Evolutionary conservation across 1,284 basidiomycete species (phyloP).

Genomic region (Ganoderma resinaceum): DNA sequence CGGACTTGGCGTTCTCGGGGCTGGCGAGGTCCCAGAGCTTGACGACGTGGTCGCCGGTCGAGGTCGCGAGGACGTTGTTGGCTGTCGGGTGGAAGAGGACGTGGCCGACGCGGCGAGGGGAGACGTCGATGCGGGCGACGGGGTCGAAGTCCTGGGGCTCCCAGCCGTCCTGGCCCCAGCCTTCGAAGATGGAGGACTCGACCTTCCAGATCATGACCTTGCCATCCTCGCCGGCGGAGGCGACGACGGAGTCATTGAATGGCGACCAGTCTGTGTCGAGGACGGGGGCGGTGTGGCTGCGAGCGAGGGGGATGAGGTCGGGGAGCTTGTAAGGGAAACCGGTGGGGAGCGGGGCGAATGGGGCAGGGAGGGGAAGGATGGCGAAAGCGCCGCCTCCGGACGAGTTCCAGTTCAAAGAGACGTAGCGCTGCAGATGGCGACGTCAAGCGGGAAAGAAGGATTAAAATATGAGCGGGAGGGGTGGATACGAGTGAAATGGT

Average conservation of each 20-base stretch:
- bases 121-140: conserved; percentile 74
- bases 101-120: conserved; percentile 90
- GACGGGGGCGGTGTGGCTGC: conserved; percentile 86
- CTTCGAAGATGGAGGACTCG: conserved; percentile 73
- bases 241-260: conserved; percentile 91
- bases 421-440: conserved; percentile 65
- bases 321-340: conserved; percentile 84
- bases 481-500: not conserved
- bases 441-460: conserved; percentile 4
- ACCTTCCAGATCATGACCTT: conserved; percentile 93
- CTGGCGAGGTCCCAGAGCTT: conserved; percentile 91
- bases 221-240: conserved; percentile 93
- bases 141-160: conserved; percentile 87
- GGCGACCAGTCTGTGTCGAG: conserved; percentile 98
- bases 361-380: conserved; percentile 86
- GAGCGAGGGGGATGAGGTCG: conserved; percentile 91
- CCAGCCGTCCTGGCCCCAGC: conserved; percentile 89
- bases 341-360: conserved; percentile 62
- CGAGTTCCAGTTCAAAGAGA: conserved; percentile 95
- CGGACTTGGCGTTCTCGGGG: conserved; percentile 66
- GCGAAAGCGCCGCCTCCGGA: conserved; percentile 97
- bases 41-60: conserved; percentile 89
- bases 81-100: conserved; percentile 96
- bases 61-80: conserved; percentile 84
- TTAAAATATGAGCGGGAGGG: conserved; percentile 13